These are phyloP conservation scores for Hibiscus syriacus DNA, from an alignment of 345 rosid species.

Conservation along the genomic window DNA sequence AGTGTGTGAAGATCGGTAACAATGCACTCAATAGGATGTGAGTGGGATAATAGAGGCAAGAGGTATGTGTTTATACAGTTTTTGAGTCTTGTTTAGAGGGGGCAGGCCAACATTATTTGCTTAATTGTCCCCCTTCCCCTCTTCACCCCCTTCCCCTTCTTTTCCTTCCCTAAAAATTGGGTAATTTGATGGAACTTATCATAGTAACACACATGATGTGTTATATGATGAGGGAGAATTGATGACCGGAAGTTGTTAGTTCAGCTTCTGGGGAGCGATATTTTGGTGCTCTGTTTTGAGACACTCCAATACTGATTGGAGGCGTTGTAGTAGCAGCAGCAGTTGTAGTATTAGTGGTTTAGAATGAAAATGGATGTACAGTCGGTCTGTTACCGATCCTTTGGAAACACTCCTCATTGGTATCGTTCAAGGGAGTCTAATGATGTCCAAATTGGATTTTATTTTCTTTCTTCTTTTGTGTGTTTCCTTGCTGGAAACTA, in stretches of 20 bases:
- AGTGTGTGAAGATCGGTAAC: neutral
- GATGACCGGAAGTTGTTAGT: slow-evolving; percentile 24
- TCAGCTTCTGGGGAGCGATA: slow-evolving; percentile 23
- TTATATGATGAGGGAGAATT: slow-evolving; percentile 52
- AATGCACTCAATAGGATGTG: neutral
- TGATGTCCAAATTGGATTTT: neutral
- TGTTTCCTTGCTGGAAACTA: neutral
- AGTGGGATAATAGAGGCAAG: neutral
- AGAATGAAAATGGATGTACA: slow-evolving; percentile 22
- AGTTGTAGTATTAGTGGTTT: slow-evolving; percentile 2
- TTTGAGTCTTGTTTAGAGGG: neutral
- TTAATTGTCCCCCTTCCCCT: neutral
- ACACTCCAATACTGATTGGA: slow-evolving; percentile 20
- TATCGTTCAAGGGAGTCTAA: neutral
- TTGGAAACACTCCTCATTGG: neutral
- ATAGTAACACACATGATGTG: slow-evolving; percentile 20
- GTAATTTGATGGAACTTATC: neutral
- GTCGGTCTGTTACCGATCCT: neutral
- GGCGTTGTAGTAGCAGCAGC: neutral
- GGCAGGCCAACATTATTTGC: neutral
- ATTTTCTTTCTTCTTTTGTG: no score
- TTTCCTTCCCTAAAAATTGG: neutral
- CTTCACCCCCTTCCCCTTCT: neutral
- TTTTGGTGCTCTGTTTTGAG: slow-evolving; percentile 40
- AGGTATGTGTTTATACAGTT: neutral